Conservation (phyloP, 345 rosid genomes). For the Kandelia obovata region DNA sequence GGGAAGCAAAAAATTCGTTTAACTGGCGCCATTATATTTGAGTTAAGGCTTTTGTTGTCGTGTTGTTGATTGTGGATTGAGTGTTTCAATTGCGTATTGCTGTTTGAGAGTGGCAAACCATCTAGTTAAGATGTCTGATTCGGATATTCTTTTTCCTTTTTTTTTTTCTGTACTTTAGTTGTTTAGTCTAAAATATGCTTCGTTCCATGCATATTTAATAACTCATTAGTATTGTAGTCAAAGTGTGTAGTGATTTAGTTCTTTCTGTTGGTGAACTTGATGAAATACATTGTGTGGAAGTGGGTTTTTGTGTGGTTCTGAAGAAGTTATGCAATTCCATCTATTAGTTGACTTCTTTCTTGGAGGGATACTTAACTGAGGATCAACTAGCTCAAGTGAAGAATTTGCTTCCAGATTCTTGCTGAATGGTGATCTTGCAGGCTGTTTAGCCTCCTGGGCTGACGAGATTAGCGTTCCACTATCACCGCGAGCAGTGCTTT, state of each 20-base stretch:
- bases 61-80: too few species aligned
- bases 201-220: too few species aligned
- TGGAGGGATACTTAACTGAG: conserved; percentile 63
- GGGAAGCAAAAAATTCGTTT: too few species aligned
- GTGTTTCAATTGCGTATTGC: too few species aligned
- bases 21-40: neutral
- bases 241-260: too few species aligned
- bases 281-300: neutral
- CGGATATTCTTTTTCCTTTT: too few species aligned
- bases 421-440: conserved; percentile 82
- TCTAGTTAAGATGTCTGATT: too few species aligned
- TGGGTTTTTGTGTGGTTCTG: neutral
- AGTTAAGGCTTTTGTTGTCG: neutral
- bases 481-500: conserved; percentile 73
- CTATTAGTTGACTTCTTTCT: conserved; percentile 27
- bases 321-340: neutral
- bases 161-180: too few species aligned
- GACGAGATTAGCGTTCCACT: conserved; percentile 66
- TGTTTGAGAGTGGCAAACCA: too few species aligned
- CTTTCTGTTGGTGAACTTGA: too few species aligned
- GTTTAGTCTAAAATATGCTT: too few species aligned
- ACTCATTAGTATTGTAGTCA: too few species aligned
- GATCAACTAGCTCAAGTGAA: conserved; percentile 64
- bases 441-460: conserved; percentile 87
- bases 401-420: conserved; percentile 62